Conservation (phyloP, 805 yeast species). For the Ogataea pignaliae region DNA sequence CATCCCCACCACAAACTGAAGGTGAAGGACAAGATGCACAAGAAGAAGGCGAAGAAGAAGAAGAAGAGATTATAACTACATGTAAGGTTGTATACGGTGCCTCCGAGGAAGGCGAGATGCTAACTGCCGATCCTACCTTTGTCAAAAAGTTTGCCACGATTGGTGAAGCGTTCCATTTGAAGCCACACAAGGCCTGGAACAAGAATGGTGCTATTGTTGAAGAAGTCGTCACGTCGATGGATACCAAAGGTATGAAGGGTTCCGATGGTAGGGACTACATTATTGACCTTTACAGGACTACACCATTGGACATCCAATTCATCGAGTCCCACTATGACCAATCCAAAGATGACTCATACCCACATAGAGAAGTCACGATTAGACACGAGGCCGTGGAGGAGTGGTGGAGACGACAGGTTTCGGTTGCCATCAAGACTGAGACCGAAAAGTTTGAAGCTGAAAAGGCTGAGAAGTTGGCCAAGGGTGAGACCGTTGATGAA, state of each 20-base stretch:
- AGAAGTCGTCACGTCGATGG: constrained; percentile 64
- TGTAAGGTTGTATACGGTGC: constrained; percentile 70
- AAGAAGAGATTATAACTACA: constrained; percentile 29
- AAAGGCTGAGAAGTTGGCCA: constrained; percentile 9
- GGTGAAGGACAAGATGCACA: too few species aligned
- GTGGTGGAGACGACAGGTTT: constrained; percentile 77
- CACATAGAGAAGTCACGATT: constrained; percentile 73
- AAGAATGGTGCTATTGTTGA: constrained; percentile 38
- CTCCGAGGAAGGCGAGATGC: constrained; percentile 51
- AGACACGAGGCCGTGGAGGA: constrained; percentile 87
- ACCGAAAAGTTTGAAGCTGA: constrained; percentile 38
- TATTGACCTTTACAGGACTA: constrained; percentile 76
- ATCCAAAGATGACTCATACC: constrained; percentile 52
- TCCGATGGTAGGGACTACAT: constrained; percentile 80
- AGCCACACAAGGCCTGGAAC: constrained; percentile 56
- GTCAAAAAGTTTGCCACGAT: constrained; percentile 52
- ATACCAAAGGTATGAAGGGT: constrained; percentile 82
- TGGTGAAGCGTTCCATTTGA: constrained; percentile 74
- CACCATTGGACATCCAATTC: constrained; percentile 82
- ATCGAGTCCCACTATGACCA: constrained; percentile 51
- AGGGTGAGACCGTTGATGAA: constrained; percentile 27
- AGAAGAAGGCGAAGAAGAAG: constrained; percentile 33
- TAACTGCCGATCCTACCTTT: constrained; percentile 50
- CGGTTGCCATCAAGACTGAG: constrained; percentile 45
- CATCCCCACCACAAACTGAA: constrained; percentile 31